Conservation (phyloP, 176 grass and related monocot species). For the Oryza longistaminata region DNA sequence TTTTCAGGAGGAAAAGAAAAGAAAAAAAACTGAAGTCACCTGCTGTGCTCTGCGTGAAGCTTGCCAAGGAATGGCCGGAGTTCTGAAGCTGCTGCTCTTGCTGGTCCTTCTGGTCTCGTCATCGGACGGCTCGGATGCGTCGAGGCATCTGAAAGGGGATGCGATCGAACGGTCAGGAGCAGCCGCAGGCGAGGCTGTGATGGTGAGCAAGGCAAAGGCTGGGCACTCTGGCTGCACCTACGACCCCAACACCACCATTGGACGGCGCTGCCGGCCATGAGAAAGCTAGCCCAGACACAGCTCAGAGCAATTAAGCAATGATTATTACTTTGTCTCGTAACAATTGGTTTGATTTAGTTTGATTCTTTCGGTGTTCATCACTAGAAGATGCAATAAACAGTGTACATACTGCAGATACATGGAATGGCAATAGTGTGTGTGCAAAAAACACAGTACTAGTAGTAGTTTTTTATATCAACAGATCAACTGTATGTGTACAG, state of each 20-base stretch:
- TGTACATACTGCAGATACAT: neutral
- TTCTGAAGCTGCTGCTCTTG: neutral
- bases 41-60: neutral
- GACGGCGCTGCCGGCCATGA: neutral
- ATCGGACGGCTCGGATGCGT: conserved; percentile 1
- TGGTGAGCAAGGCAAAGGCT: neutral
- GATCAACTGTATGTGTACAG: neutral
- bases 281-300: neutral
- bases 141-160: neutral
- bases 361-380: neutral
- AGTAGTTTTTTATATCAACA: no score
- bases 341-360: neutral
- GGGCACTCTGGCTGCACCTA: conserved; percentile 29
- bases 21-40: neutral
- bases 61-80: neutral
- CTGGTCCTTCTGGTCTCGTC: neutral
- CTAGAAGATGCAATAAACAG: neutral
- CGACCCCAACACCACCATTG: neutral
- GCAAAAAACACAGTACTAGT: neutral
- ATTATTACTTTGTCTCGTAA: neutral
- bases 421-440: neutral
- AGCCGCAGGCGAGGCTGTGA: neutral
- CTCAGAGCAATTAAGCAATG: neutral
- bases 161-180: neutral
- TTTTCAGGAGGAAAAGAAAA: neutral